phyloP scores from a whole-genome alignment of 1,284 basidiomycete genomes.

The Lignosus rhinocerotis region DNA sequence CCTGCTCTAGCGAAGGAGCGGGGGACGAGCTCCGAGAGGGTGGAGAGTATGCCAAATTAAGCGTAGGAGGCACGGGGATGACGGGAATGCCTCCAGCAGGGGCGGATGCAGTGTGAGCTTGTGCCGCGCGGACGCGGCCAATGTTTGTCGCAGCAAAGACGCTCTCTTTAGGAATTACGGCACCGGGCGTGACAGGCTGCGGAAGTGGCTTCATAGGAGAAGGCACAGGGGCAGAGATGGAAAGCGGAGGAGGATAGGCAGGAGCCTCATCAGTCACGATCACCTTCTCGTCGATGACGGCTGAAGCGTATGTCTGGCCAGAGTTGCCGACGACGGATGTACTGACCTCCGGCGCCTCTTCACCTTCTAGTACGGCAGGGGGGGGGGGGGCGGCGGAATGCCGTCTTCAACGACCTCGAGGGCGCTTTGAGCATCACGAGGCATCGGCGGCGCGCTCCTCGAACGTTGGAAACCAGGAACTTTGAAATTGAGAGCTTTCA shows the following conservation, averaged over 20 bases:
- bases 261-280: background rate
- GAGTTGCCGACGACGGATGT: background rate
- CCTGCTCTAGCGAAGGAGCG: conserved; percentile 57
- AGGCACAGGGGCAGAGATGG: background rate
- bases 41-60: conserved; percentile 21
- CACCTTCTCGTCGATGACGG: conserved; percentile 1
- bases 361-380: conserved; percentile 16
- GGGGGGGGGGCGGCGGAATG: background rate
- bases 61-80: conserved; percentile 14
- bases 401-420: conserved; percentile 3
- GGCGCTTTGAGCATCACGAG: conserved; percentile 31
- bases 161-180: conserved; percentile 10
- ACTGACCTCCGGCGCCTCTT: conserved; percentile 2
- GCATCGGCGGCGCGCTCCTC: conserved; percentile 58
- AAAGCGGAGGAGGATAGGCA: background rate
- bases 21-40: conserved; percentile 43
- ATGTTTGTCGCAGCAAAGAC: conserved; percentile 9
- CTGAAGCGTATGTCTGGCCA: background rate
- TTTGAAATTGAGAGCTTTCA: conserved; percentile 29
- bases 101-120: background rate
- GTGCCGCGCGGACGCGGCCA: conserved; percentile 10
- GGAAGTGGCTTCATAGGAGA: background rate
- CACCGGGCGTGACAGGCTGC: background rate
- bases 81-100: conserved; percentile 1
- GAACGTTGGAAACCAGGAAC: conserved; percentile 39